Percentiles rank a stretch among this genome's conserved stretches.
Evolutionary conservation across 164 flowering plant genomes (phyloP).

Genomic region (Protea cynaroides): DNA sequence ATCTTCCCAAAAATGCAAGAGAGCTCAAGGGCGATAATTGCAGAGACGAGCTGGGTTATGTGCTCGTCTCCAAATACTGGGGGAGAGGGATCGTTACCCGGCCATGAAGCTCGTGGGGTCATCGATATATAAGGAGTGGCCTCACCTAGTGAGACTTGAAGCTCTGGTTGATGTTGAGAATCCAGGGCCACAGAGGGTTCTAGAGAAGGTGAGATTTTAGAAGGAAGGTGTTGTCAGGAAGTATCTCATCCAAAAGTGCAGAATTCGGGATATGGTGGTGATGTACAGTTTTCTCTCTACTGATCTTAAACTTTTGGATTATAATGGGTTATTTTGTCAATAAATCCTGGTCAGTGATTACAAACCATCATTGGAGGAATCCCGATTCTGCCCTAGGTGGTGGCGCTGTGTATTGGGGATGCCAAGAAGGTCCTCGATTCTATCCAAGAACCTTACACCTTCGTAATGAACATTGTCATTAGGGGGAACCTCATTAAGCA

Average conservation of each 20-base stretch:
- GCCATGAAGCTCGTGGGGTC: slow-evolving; percentile 54
- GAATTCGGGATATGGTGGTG: slow-evolving; percentile 40
- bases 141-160: slow-evolving; percentile 61
- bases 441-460: slow-evolving; percentile 3
- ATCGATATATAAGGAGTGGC: slow-evolving; percentile 45
- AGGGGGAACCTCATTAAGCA: slow-evolving; percentile 11
- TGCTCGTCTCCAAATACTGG: slow-evolving; percentile 48
- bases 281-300: slow-evolving; percentile 46
- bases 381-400: no score
- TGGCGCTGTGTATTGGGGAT: no score
- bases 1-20: no score
- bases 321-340: no score
- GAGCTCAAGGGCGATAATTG: no score
- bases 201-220: slow-evolving; percentile 54
- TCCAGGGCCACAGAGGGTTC: slow-evolving; percentile 52
- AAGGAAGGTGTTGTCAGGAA: slow-evolving; percentile 39
- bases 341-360: no score
- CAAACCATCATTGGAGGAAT: no score
- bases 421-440: no score
- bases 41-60: slow-evolving; percentile 64
- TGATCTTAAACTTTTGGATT: slow-evolving; percentile 25
- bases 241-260: slow-evolving; percentile 34
- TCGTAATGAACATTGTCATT: slow-evolving; percentile 12
- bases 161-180: slow-evolving; percentile 62
- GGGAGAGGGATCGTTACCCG: slow-evolving; percentile 60